Base-by-base conservation (phyloP, 2,329 filamentous ascomycete species). In the Hypoxylon sp. region DNA sequence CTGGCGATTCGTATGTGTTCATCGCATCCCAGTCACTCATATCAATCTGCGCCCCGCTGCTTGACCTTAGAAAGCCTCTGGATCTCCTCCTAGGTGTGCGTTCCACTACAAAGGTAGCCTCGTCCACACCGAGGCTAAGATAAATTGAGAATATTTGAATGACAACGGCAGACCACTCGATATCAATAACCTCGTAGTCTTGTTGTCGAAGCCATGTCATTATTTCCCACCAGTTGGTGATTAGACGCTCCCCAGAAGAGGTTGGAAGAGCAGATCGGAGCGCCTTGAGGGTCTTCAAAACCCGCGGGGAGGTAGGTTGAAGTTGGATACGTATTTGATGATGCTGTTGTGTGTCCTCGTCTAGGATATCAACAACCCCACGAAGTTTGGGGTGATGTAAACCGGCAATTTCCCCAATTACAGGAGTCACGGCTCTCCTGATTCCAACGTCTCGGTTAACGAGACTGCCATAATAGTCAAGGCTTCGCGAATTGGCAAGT, bases 141-240 rank as follows among this genome's bases (percentile, higher is more conserved):
- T 87, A 90, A 61, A 91, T 82, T 2, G 86, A 81, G 46, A 93
- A 84, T 2, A 94, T 77, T 8, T 90, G 81, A 8, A 91, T 82
- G 2, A 88, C 82, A 48, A 91, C 75, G 1, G 89, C 86, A 3
- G 89, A 90, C 91, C 91, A 94, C 76, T 94, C 92, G 1, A 80
- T 61, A 65, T 90, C 84, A 2, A 78, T 77, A 12, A 82, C 75
- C 6, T 80, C 74, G 3, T 83, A 78, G 3, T 83, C 80, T 59
- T 84, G 83, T 9, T 78, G 73, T 28, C 80, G 79, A 40, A 92
- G 80, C 91, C 91, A 95, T 65, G 88, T 86, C 78, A 91, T 85
- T 18, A 87, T 83, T 73, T 92, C 89, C 85, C 91, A 91, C 90
- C 91, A 94, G 1, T 85, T 87, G 8, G 89, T 84, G 60, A 92